Conservation (phyloP, 1,139 yeast species). For the Scheffersomyces segobiensis region DNA sequence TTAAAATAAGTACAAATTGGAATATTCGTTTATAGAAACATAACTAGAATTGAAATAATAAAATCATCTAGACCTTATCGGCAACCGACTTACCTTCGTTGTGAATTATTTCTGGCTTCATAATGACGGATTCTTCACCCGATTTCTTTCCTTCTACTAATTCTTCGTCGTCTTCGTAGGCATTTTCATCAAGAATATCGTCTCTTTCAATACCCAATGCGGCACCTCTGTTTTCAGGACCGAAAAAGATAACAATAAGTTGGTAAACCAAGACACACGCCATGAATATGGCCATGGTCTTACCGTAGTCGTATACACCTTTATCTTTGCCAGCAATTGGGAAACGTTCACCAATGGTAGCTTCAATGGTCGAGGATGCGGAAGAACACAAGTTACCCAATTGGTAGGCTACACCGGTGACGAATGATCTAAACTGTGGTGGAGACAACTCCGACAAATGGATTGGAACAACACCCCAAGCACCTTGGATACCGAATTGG, state of each 20-base stretch:
- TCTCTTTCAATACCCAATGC: slow-evolving; percentile 18
- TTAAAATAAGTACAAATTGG: too few relatives aligned
- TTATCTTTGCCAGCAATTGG: slow-evolving; percentile 41
- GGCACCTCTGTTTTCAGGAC: slow-evolving; percentile 68
- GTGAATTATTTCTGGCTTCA: not conserved
- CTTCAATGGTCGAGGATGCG: slow-evolving; percentile 81
- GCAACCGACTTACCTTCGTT: not conserved
- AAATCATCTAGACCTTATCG: not conserved
- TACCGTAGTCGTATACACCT: slow-evolving; percentile 30
- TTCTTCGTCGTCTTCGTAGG: slow-evolving; percentile 6
- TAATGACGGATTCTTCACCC: slow-evolving; percentile 8
- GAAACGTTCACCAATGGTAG: slow-evolving; percentile 69
- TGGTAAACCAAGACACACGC: slow-evolving; percentile 74
- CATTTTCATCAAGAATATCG: slow-evolving; percentile 12
- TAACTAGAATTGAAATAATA: not conserved
- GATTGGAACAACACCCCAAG: slow-evolving; percentile 85
- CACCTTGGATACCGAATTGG: slow-evolving; percentile 83
- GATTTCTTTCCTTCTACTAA: slow-evolving; percentile 7
- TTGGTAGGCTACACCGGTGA: slow-evolving; percentile 76
- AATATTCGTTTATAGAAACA: not conserved
- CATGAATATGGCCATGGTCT: slow-evolving; percentile 80
- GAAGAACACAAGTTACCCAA: slow-evolving; percentile 82
- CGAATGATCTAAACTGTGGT: slow-evolving; percentile 72
- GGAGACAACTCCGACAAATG: slow-evolving; percentile 76
- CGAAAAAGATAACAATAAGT: slow-evolving; percentile 58